Base-by-base conservation (phyloP, 352 stramenopile genomes). In the Pythium coloratum region DNA sequence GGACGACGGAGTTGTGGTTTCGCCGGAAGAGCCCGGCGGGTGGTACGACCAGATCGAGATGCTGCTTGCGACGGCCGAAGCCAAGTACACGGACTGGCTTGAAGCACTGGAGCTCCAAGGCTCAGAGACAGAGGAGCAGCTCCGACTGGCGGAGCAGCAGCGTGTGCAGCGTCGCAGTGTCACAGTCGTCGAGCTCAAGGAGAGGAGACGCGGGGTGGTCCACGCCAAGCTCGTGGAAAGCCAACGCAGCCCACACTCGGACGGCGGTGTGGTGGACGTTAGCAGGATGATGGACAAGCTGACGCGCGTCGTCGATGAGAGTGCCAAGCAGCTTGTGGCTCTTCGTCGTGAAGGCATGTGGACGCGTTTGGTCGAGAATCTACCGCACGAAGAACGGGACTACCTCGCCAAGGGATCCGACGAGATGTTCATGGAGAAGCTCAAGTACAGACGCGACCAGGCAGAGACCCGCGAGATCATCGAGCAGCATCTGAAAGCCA, bases 391-490 rank as follows among this genome's bases (percentile, higher is more conserved):
- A 16, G 82, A 90, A 53, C 72, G 72, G 0, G 80, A 87, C 54
- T 88, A 89, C 49, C 59, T 89, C 6, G 70, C 78, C 0, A 77
- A 75, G 24, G 71, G 74, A n/a, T 72, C 80, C 3, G 82, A 90
- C 53, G 82, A 89, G 40, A 76, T 75, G 56, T 89, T 90, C 34
- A 56, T 64, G n/a, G 76, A 89, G 64, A 78, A 88, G 47, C 76
- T 90, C 61, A 89, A 90, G 72, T 89, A 89, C 67, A 71, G 74
- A 28, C 71, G 67, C 32, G 72, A 75, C 6, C 68, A 75, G 38
- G 40, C 56, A 0, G 76, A 89, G 53, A 76, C 70, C 0, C 20
- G 75, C 0, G 58, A 55, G 20, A 67, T 72, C 36, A 75, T 90
- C 24, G 63, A 73, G 36, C 64, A 72, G 36, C 80, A 90, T 70